phyloP scores from a whole-genome alignment of 441 rosid species.

The Oxalis stricta region DNA sequence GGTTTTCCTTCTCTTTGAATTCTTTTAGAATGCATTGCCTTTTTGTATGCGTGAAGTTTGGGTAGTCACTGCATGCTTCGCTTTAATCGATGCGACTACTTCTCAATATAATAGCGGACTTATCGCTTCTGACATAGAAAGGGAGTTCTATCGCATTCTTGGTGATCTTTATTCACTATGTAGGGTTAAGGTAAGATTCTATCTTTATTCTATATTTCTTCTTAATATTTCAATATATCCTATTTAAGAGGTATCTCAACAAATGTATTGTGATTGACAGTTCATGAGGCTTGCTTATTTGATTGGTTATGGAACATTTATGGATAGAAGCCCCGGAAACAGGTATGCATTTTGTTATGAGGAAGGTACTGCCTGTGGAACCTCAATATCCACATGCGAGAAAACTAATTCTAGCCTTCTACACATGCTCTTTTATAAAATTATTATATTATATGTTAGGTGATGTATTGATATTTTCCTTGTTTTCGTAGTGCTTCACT shows the following conservation, averaged over 20 bases:
- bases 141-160: constrained; percentile 83
- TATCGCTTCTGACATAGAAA: constrained; percentile 65
- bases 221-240: constrained; percentile 1
- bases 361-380: too few relatives aligned
- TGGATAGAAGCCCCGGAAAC: constrained; percentile 92
- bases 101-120: constrained; percentile 57
- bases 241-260: constrained; percentile 6
- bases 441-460: constrained; percentile 3
- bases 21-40: constrained; percentile 51
- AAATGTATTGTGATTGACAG: constrained; percentile 40
- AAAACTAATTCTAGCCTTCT: constrained; percentile 5
- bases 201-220: too few relatives aligned
- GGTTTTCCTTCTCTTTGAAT: constrained; percentile 8
- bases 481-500: constrained; percentile 73
- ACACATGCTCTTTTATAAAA: constrained; percentile 7
- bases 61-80: constrained; percentile 89
- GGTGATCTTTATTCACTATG: constrained; percentile 96
- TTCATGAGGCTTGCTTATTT: constrained; percentile 95
- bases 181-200: constrained; percentile 62
- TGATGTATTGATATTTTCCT: constrained; percentile 10
- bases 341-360: constrained; percentile 35
- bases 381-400: too few relatives aligned
- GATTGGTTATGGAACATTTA: constrained; percentile 78
- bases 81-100: constrained; percentile 56
- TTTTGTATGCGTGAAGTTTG: constrained; percentile 95